Evolutionary conservation across 169 alveolate species (phyloP).

Genomic region (Eimeria sp.): DNA sequence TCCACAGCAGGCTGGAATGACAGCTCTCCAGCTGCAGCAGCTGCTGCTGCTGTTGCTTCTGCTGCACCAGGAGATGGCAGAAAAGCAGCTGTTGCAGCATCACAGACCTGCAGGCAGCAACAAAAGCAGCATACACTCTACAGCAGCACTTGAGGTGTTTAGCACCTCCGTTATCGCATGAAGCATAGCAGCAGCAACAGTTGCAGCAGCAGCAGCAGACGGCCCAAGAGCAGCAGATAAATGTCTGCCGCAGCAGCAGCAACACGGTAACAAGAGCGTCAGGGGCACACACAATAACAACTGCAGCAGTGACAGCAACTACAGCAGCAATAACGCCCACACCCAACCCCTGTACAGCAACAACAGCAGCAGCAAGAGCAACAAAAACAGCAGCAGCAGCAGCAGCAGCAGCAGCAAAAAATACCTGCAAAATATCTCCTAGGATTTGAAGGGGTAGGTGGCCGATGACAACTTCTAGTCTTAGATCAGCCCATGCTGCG

Average conservation of each 20-base stretch:
- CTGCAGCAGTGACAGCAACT: background rate
- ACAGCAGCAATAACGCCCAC: background rate
- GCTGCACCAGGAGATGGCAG: slow-evolving; percentile 7
- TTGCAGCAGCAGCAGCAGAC: background rate
- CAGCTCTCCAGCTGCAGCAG: slow-evolving; percentile 7
- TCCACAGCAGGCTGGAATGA: background rate
- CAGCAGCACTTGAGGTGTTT: background rate
- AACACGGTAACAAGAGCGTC: background rate
- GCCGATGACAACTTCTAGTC: slow-evolving; percentile 6
- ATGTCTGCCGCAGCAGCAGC: background rate
- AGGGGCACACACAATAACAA: background rate
- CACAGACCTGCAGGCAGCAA: background rate
- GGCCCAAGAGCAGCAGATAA: background rate
- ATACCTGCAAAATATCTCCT: background rate
- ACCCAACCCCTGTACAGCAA: background rate
- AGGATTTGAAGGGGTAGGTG: slow-evolving; percentile 22
- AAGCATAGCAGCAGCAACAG: background rate
- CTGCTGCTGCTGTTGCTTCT: slow-evolving; percentile 3
- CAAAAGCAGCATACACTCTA: background rate
- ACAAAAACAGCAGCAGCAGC: slow-evolving; percentile 5
- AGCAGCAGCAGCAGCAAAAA: slow-evolving; percentile 2
- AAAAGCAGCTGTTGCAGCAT: background rate
- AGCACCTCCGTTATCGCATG: background rate
- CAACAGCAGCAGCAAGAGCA: background rate
- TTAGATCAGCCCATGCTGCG: background rate